phyloP scores from a whole-genome alignment of 2,329 filamentous ascomycete genomes.

The Mariannaea elegans region DNA sequence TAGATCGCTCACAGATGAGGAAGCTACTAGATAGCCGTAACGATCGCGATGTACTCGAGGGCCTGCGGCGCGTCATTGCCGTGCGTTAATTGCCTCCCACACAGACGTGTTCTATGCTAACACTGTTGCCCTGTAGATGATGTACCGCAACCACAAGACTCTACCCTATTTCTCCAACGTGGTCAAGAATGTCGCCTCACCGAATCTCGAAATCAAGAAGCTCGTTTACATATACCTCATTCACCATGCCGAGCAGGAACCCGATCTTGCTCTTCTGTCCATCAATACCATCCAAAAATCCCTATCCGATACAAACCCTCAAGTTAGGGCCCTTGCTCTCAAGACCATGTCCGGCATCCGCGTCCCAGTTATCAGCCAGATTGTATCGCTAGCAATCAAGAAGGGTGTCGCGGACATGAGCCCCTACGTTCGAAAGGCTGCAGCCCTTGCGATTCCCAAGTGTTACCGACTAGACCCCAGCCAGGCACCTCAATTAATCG shows the following conservation, averaged over 20 bases:
- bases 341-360: slow-evolving; percentile 97
- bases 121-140: slow-evolving; percentile 70
- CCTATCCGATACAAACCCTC: slow-evolving; percentile 88
- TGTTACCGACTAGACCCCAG: slow-evolving; percentile 91
- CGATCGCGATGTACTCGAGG: slow-evolving; percentile 92
- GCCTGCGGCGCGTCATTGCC: slow-evolving; percentile 85
- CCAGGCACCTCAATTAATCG: slow-evolving; percentile 84
- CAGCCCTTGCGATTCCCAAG: slow-evolving; percentile 93
- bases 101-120: slow-evolving; percentile 11
- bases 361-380: slow-evolving; percentile 98
- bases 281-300: slow-evolving; percentile 99
- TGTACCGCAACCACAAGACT: slow-evolving; percentile 90
- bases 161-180: slow-evolving; percentile 96
- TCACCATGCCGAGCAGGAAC: slow-evolving; percentile 94
- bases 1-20: slow-evolving; percentile 87
- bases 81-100: slow-evolving; percentile 59
- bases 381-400: slow-evolving; percentile 95
- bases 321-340: slow-evolving; percentile 89
- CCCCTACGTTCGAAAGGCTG: slow-evolving; percentile 89
- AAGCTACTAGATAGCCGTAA: slow-evolving; percentile 93
- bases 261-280: slow-evolving; percentile 91
- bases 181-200: slow-evolving; percentile 96
- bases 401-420: slow-evolving; percentile 95
- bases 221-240: slow-evolving; percentile 98
- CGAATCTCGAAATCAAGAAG: slow-evolving; percentile 95